phyloP scores from a whole-genome alignment of 2,329 filamentous ascomycete species.

The Alternaria conjuncta region DNA sequence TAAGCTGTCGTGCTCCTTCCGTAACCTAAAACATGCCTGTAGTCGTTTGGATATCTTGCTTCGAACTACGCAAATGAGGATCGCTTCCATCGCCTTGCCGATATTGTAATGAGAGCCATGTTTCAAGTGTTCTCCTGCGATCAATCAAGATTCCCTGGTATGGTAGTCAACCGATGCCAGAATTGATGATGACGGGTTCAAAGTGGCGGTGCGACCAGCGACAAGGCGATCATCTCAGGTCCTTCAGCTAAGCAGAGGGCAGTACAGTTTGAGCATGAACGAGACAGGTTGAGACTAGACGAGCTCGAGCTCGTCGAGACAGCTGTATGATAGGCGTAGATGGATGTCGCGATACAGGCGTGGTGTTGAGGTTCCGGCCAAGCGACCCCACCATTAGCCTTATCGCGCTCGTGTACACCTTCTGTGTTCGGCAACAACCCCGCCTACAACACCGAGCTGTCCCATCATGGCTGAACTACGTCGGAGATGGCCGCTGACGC shows the following conservation, averaged over 20 bases:
- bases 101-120: background rate
- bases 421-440: conserved; percentile 25
- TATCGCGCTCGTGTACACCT: conserved; percentile 39
- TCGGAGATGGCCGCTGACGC: conserved; percentile 29
- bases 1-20: background rate
- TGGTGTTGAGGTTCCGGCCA: conserved; percentile 21
- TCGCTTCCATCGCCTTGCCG: background rate
- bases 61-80: background rate
- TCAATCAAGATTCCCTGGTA: background rate
- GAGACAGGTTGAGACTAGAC: background rate
- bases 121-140: background rate
- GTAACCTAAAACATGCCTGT: background rate
- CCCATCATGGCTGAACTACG: conserved; percentile 16
- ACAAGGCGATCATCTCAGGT: background rate
- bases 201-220: background rate
- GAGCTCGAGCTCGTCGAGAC: background rate
- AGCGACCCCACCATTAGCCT: conserved; percentile 26
- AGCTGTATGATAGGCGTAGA: background rate
- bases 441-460: conserved; percentile 18
- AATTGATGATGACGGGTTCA: background rate
- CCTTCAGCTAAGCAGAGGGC: background rate
- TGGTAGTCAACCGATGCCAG: background rate
- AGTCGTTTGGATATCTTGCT: background rate
- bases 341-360: background rate
- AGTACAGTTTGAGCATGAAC: fast-evolving